Evolutionary conservation across 441 rosid genomes (phyloP).

Genomic region (Populus hybrid): DNA sequence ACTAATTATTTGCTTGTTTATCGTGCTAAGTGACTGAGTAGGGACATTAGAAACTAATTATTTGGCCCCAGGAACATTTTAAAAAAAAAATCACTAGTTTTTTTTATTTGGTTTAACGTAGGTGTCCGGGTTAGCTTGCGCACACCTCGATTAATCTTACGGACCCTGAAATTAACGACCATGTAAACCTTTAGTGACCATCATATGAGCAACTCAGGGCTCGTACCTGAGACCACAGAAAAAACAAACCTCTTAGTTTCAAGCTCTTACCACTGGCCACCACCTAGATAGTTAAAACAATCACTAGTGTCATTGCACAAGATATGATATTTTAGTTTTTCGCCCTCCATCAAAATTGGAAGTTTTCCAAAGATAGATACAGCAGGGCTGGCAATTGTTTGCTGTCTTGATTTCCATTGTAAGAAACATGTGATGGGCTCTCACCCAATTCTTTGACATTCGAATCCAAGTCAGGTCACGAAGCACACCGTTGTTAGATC

Average conservation of each 20-base stretch:
- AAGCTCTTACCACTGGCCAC: too few species aligned
- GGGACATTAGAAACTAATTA: background rate
- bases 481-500: background rate
- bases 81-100: too few species aligned
- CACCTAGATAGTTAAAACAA: too few species aligned
- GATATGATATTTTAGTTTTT: background rate
- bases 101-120: too few species aligned
- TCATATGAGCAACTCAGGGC: too few species aligned
- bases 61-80: background rate
- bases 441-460: background rate
- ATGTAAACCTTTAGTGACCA: too few species aligned
- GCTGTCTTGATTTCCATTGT: background rate
- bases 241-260: too few species aligned
- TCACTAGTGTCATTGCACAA: background rate
- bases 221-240: too few species aligned
- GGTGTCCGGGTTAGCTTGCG: too few species aligned
- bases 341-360: background rate
- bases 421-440: background rate
- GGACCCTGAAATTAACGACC: too few species aligned
- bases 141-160: too few species aligned
- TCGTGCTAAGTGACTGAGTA: background rate
- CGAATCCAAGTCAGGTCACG: slow-evolving; percentile 16
- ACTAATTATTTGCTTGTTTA: background rate
- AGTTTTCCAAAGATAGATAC: too few species aligned
- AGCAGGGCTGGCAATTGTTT: background rate